phyloP scores from a whole-genome alignment of 441 rosid species.

The Eutrema salsugineum region DNA sequence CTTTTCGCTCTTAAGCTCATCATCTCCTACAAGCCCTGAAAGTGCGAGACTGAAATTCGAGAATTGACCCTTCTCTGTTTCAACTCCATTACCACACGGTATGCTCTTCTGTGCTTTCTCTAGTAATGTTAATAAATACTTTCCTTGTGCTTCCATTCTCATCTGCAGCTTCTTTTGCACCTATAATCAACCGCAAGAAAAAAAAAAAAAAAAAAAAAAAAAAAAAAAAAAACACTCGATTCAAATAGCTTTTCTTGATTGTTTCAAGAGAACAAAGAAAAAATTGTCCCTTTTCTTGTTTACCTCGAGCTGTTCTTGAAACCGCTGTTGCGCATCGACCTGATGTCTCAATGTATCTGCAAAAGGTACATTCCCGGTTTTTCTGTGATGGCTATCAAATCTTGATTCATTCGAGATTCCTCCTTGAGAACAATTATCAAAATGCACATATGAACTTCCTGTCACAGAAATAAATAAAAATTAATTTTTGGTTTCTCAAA shows the following conservation, averaged over 20 bases:
- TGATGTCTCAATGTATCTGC: constrained; percentile 54
- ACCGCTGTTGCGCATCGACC: constrained; percentile 52
- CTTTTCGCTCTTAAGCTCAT: constrained; percentile 24
- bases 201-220: background rate
- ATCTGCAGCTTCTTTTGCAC: constrained; percentile 58
- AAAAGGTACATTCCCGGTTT: constrained; percentile 50
- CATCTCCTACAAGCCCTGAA: constrained; percentile 36
- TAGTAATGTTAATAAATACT: constrained; percentile 54
- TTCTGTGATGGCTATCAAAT: constrained; percentile 33
- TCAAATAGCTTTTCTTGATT: background rate
- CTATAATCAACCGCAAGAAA: constrained; percentile 22
- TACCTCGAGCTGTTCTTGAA: constrained; percentile 87
- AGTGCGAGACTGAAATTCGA: constrained; percentile 48
- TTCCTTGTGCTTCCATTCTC: constrained; percentile 73
- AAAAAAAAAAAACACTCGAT: background rate
- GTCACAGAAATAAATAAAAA: background rate
- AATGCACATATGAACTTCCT: constrained; percentile 57
- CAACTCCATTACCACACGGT: constrained; percentile 26
- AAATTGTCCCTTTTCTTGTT: background rate
- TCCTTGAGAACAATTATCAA: constrained; percentile 37
- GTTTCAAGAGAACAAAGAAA: background rate
- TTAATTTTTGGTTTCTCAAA: background rate
- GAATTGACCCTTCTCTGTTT: constrained; percentile 33
- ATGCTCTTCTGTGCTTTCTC: constrained; percentile 66
- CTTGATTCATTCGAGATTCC: constrained; percentile 34